Conservation (phyloP, 2,329 filamentous ascomycete species). For the Parascedosporium putredinis region DNA sequence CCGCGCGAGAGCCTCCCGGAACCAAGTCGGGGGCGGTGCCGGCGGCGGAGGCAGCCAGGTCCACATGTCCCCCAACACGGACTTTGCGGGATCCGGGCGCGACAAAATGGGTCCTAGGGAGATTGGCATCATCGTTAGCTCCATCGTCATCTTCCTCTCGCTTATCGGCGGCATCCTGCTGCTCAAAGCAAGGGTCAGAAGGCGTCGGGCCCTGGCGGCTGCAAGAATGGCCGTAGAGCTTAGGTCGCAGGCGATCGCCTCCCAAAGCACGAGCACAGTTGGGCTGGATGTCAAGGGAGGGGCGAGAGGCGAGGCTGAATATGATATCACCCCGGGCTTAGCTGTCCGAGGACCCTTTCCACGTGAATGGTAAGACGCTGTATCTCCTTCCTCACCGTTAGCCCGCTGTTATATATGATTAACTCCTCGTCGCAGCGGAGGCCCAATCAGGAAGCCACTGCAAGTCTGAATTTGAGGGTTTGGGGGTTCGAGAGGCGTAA, state of each 20-base stretch:
- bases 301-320: not conserved
- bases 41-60: constrained; percentile 10
- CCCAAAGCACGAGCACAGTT: not conserved
- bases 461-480: too few relatives aligned
- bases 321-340: not conserved
- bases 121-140: constrained; percentile 11
- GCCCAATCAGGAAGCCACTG: too few relatives aligned
- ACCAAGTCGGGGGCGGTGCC: constrained; percentile 9
- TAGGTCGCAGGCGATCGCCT: not conserved
- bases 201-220: constrained; percentile 3
- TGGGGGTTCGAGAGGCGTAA: too few relatives aligned
- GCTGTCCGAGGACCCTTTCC: not conserved
- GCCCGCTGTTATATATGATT: not conserved
- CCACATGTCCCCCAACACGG: constrained; percentile 9
- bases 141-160: constrained; percentile 8
- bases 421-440: not conserved
- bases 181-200: constrained; percentile 6
- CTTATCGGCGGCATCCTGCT: constrained; percentile 10
- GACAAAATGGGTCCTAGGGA: constrained; percentile 9
- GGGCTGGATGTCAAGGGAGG: not conserved
- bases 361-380: not conserved
- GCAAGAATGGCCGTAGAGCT: not conserved
- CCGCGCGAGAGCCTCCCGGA: not conserved
- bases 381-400: too few relatives aligned
- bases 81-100: constrained; percentile 5